A percentile compares a stretch with the other conserved stretches of the same genome.
Conservation (phyloP, 208 protist genomes). For the Porcisia deanei region DNA sequence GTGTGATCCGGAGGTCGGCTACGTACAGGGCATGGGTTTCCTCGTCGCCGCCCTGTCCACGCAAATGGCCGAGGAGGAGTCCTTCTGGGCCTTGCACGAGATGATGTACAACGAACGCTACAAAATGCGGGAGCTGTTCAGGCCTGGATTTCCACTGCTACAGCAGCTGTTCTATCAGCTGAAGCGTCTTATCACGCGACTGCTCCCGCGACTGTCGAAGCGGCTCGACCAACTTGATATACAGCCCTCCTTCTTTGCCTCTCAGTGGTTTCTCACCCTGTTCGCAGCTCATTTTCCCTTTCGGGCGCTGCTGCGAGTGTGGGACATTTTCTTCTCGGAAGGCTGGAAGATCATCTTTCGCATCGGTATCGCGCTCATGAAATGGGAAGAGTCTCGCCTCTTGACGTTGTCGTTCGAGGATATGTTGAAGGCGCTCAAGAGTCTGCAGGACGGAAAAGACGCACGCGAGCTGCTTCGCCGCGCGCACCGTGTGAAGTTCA, state of each 20-base stretch:
- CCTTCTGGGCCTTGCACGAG: constrained; percentile 90
- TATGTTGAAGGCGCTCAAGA: constrained; percentile 79
- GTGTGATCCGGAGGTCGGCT: constrained; percentile 91
- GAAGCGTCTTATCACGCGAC: constrained; percentile 67
- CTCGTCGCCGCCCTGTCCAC: constrained; percentile 87
- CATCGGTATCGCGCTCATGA: constrained; percentile 84
- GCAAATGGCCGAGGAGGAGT: constrained; percentile 91
- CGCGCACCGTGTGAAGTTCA: constrained; percentile 86
- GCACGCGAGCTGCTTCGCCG: constrained; percentile 69
- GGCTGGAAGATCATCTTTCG: constrained; percentile 95
- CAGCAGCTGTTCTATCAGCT: constrained; percentile 92
- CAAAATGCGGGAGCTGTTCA: constrained; percentile 87
- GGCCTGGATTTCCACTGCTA: constrained; percentile 88
- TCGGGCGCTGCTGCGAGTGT: constrained; percentile 85
- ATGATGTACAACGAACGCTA: constrained; percentile 89
- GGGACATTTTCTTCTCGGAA: constrained; percentile 93
- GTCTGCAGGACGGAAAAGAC: constrained; percentile 85
- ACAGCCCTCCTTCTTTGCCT: constrained; percentile 88
- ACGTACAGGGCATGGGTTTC: constrained; percentile 95
- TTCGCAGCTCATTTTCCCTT: constrained; percentile 92
- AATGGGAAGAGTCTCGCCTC: constrained; percentile 86
- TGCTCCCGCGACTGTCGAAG: constrained; percentile 77
- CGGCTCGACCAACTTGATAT: constrained; percentile 76
- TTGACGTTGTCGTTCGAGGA: constrained; percentile 77
- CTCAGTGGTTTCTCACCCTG: constrained; percentile 94